Evolutionary conservation across 2,329 filamentous ascomycete species (phyloP).

Genomic region (Elsinoe ampelina): DNA sequence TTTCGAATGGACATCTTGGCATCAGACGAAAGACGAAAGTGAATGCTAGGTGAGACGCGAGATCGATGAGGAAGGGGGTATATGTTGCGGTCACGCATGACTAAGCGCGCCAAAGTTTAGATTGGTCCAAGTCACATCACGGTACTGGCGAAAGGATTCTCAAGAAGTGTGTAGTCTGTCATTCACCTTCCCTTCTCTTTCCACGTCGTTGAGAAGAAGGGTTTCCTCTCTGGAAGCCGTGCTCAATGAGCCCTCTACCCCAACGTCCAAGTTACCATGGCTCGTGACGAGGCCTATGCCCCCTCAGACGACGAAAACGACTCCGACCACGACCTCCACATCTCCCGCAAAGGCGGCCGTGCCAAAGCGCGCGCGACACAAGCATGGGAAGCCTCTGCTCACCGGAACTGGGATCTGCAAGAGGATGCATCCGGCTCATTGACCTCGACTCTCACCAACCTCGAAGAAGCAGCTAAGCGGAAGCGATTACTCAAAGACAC

Average conservation of each 20-base stretch:
- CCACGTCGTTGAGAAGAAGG: no score
- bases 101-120: no score
- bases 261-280: not conserved
- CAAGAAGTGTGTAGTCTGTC: no score
- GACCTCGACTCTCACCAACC: slow-evolving; percentile 27
- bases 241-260: no score
- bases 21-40: no score
- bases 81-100: no score
- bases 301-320: slow-evolving; percentile 4
- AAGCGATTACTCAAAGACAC: slow-evolving; percentile 79
- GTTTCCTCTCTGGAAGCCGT: no score
- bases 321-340: slow-evolving; percentile 9
- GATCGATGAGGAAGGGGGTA: no score
- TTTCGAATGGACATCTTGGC: no score
- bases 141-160: not conserved
- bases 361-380: slow-evolving; percentile 17
- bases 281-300: not conserved
- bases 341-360: not conserved
- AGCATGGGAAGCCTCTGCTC: slow-evolving; percentile 27
- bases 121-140: not conserved
- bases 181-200: no score
- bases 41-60: no score
- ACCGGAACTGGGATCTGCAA: slow-evolving; percentile 25
- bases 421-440: slow-evolving; percentile 28
- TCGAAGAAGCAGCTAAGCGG: slow-evolving; percentile 30